Percentiles rank a stretch among this genome's conserved stretches.
Conservation (phyloP, 441 rosid genomes). For the Syzygium syzygioides region DNA sequence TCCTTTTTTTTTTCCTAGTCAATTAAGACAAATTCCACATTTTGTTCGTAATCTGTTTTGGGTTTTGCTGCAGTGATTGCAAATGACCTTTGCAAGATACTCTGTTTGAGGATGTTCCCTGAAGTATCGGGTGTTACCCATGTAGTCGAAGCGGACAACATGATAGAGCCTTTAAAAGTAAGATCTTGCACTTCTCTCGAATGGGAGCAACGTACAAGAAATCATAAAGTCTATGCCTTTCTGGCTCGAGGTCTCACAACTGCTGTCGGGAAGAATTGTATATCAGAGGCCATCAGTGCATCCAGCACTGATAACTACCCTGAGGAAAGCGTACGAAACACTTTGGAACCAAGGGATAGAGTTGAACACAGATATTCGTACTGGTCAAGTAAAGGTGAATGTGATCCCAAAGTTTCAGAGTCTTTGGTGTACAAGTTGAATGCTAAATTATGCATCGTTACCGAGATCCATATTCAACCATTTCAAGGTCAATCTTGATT, state of each 20-base stretch:
- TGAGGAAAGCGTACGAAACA: constrained; percentile 22
- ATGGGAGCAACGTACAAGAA: constrained; percentile 16
- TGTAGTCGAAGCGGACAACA: constrained; percentile 2
- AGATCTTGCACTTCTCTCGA: constrained; percentile 3
- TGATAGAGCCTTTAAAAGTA: constrained; percentile 16
- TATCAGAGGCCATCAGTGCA: constrained; percentile 25
- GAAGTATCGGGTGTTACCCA: constrained; percentile 11
- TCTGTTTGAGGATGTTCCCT: constrained; percentile 24
- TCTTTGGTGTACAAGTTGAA: constrained; percentile 22
- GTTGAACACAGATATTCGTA: constrained; percentile 19
- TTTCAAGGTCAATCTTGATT: constrained; percentile 20
- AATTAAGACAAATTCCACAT: neutral
- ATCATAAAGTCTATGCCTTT: constrained; percentile 26
- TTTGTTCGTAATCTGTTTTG: neutral
- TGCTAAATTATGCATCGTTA: constrained; percentile 21
- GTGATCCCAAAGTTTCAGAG: constrained; percentile 20
- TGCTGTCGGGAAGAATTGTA: constrained; percentile 13
- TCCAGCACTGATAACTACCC: constrained; percentile 35
- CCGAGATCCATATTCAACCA: constrained; percentile 27
- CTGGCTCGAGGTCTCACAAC: constrained; percentile 22
- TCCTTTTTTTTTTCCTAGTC: neutral
- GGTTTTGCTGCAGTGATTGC: constrained; percentile 20
- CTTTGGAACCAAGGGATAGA: constrained; percentile 26
- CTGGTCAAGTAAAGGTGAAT: constrained; percentile 34
- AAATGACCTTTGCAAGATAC: constrained; percentile 20